Base-by-base conservation (phyloP, 1,139 yeast genomes). In the Pichia sp. region DNA sequence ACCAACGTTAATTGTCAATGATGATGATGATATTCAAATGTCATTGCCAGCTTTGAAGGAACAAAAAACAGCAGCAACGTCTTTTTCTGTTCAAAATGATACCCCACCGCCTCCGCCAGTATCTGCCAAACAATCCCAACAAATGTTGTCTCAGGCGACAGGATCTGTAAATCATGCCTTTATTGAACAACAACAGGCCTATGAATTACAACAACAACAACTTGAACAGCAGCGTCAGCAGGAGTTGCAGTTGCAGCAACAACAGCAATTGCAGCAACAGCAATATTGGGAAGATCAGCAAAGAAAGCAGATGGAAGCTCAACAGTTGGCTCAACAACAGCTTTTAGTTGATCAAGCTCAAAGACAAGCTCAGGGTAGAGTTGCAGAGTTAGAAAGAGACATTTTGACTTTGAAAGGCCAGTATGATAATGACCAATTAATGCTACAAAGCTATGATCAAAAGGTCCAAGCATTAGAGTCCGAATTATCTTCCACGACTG, bases 401-500 rank as follows among this genome's bases (percentile, higher is more conserved):
- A 66, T 88, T 45, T 68, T 86, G 39, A 77, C 81, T 59, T 71
- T 87, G 52, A 78, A 82, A 53, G 85, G 82, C 40, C 96, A 87
- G 59, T 85, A 84, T 57, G 95, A 88, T 54, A 86, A 82, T 56
- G 95, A 86, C 60, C 96, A 87, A 62, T 71, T 77, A 55, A 69
- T 90, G 66, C 72, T 90, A 49, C 87, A 84, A 60, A 96, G 88
- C 61, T 90, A 90, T 61, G 97, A 90, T 59, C 75, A 81, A 46
- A 73, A 95, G 48, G 96, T 90, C 26, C 85, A 84, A 61, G 77
- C 83, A 39, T 73, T 90, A 53, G 97, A 90, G 64, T 71, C 70
- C 38, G 97, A 90, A 58, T 68, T 88, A 51, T 59, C 64, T 35
- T 77, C 76, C 44, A 71, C 84, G 43, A 77, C 81, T 48, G 71